phyloP scores from a whole-genome alignment of 1,139 yeast genomes.

The Saccharomyces pastorianus region DNA sequence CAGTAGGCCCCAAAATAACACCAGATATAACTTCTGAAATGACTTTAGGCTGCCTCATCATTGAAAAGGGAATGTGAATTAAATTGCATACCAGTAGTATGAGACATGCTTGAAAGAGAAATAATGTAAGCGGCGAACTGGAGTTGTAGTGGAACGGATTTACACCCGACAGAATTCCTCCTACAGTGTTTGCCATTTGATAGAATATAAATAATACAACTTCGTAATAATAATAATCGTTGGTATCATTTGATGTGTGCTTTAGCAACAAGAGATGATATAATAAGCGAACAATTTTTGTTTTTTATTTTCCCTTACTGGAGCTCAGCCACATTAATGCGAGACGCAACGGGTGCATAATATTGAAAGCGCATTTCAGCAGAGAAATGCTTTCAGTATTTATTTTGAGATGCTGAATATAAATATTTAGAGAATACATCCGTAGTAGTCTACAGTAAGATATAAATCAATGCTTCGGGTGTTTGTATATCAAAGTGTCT shows the following conservation, averaged over 20 bases:
- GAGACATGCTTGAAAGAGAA: constrained; percentile 27
- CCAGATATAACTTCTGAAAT: constrained; percentile 75
- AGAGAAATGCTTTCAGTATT: constrained; percentile 2
- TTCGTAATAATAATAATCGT: background rate
- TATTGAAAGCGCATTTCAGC: background rate
- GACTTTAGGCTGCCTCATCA: constrained; percentile 63
- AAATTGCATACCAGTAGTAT: constrained; percentile 33
- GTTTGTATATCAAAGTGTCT: background rate
- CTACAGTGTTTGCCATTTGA: constrained; percentile 29
- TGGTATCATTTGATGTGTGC: background rate
- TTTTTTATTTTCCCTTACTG: background rate
- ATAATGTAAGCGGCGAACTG: constrained; percentile 30
- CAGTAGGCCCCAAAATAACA: constrained; percentile 60
- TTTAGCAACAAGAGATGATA: background rate
- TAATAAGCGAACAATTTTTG: background rate
- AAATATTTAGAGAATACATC: background rate
- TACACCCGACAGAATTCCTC: constrained; percentile 63
- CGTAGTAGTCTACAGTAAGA: background rate
- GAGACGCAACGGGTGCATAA: background rate
- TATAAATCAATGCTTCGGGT: background rate
- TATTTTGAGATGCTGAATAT: background rate
- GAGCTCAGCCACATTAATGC: background rate
- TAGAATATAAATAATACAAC: constrained; percentile 13
- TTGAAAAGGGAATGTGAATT: constrained; percentile 53
- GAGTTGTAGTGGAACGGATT: constrained; percentile 57